Evolutionary conservation across 306 rosid genomes (phyloP).

Genomic region (Prosopis cineraria): DNA sequence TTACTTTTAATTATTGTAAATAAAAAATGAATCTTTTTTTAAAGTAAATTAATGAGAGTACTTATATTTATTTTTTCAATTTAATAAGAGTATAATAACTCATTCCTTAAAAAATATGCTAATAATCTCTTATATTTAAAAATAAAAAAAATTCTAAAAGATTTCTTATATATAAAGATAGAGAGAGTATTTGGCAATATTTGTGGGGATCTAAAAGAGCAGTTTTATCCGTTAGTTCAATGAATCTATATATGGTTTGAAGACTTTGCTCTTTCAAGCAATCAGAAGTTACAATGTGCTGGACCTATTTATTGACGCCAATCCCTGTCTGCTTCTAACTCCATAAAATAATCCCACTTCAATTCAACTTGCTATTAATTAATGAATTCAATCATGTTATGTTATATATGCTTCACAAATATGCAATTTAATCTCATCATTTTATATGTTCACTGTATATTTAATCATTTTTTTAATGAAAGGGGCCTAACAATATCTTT

Average conservation of each 20-base stretch:
- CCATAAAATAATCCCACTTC: slow-evolving; percentile 19
- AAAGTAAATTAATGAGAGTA: too few species aligned
- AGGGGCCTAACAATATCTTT: background rate
- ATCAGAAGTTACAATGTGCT: slow-evolving; percentile 38
- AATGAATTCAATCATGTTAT: background rate
- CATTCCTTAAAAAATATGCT: too few species aligned
- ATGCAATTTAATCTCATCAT: background rate
- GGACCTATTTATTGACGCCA: slow-evolving; percentile 34
- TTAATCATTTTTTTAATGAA: background rate
- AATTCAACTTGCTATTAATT: slow-evolving; percentile 29
- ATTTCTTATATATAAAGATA: too few species aligned
- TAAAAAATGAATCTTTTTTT: too few species aligned
- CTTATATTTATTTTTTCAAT: too few species aligned
- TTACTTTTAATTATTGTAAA: too few species aligned
- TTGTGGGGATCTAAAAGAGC: slow-evolving; percentile 25
- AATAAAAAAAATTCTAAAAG: too few species aligned
- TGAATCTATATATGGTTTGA: slow-evolving; percentile 37
- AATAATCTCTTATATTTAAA: too few species aligned
- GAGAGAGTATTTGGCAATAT: background rate
- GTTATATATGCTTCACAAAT: background rate
- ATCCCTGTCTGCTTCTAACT: slow-evolving; percentile 37
- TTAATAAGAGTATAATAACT: too few species aligned
- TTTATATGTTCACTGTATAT: background rate
- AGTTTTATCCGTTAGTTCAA: slow-evolving; percentile 36
- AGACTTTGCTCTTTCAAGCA: slow-evolving; percentile 32